Percentiles rank a stretch among this genome's conserved stretches.
Evolutionary conservation across 2,329 filamentous ascomycete genomes (phyloP).

Genomic region (Aureobasidium leucospermi): DNA sequence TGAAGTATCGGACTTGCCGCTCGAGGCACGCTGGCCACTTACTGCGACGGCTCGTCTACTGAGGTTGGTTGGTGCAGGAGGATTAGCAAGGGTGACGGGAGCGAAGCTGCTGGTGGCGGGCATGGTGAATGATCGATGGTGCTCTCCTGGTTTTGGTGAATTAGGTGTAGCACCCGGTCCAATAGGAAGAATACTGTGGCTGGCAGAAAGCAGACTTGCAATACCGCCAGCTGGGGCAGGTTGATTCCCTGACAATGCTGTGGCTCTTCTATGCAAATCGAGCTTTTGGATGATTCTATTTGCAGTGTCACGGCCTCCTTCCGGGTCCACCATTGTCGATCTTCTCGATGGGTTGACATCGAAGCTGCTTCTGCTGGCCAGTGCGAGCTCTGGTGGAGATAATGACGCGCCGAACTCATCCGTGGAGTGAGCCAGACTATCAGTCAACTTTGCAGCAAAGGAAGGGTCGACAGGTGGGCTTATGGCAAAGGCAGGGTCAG

Average conservation of each 20-base stretch:
- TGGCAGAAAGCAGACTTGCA: slow-evolving; percentile 77
- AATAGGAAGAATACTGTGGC: slow-evolving; percentile 68
- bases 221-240: slow-evolving; percentile 57
- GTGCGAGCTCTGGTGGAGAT: slow-evolving; percentile 51
- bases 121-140: slow-evolving; percentile 33
- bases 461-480: slow-evolving; percentile 81
- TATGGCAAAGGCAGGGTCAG: slow-evolving; percentile 80
- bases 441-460: slow-evolving; percentile 73
- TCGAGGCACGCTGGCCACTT: slow-evolving; percentile 63
- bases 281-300: slow-evolving; percentile 88
- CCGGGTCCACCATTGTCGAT: slow-evolving; percentile 51
- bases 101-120: slow-evolving; percentile 58
- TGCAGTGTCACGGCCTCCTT: slow-evolving; percentile 71
- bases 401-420: slow-evolving; percentile 51
- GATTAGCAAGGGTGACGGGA: slow-evolving; percentile 72
- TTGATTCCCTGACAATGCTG: slow-evolving; percentile 19
- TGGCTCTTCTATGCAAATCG: slow-evolving; percentile 71
- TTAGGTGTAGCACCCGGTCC: slow-evolving; percentile 31
- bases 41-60: slow-evolving; percentile 79
- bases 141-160: slow-evolving; percentile 8
- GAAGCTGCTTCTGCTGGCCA: slow-evolving; percentile 59
- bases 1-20: slow-evolving; percentile 51
- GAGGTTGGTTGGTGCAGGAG: slow-evolving; percentile 75
- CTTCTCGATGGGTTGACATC: slow-evolving; percentile 47
- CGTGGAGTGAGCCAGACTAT: slow-evolving; percentile 49